These are phyloP conservation scores for Trichoderma oligosporum DNA, from an alignment of 2,329 filamentous ascomycete genomes.

Conservation along the genomic window DNA sequence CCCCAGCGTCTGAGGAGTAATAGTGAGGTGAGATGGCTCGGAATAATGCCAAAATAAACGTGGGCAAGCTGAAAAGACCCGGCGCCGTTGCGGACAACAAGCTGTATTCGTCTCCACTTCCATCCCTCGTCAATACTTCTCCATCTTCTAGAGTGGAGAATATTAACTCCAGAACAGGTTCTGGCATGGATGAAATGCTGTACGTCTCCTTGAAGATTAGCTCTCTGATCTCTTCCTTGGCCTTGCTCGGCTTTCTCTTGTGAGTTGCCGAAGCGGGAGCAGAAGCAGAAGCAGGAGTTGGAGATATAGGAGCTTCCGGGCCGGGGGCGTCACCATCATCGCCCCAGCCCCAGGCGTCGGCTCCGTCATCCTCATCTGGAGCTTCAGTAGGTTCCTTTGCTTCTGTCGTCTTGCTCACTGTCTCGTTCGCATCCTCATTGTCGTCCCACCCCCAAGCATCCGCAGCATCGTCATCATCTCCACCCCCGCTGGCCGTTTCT, in stretches of 20 bases:
- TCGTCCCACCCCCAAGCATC: slow-evolving; percentile 71
- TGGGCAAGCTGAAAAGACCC: slow-evolving; percentile 68
- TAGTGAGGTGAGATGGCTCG: slow-evolving; percentile 71
- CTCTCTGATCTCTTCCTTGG: slow-evolving; percentile 50
- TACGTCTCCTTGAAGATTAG: slow-evolving; percentile 82
- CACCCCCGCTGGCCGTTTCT: slow-evolving; percentile 70
- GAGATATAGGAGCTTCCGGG: slow-evolving; percentile 20
- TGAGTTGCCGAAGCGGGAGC: slow-evolving; percentile 9
- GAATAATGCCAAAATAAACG: slow-evolving; percentile 72
- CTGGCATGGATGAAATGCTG: slow-evolving; percentile 81
- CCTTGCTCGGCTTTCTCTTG: slow-evolving; percentile 18
- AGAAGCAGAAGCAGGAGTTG: slow-evolving; percentile 7
- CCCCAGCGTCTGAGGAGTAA: slow-evolving; percentile 59
- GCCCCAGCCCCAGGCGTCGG: slow-evolving; percentile 83
- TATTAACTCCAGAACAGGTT: slow-evolving; percentile 68
- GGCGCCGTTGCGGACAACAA: slow-evolving; percentile 64
- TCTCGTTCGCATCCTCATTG: slow-evolving; percentile 41
- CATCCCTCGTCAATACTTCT: slow-evolving; percentile 54
- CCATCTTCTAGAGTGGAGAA: slow-evolving; percentile 57
- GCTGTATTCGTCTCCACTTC: slow-evolving; percentile 47
- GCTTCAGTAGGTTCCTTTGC: slow-evolving; percentile 13
- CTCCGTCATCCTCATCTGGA: slow-evolving; percentile 40
- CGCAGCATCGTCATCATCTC: slow-evolving; percentile 60
- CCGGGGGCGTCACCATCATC: slow-evolving; percentile 53
- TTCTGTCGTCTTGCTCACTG: slow-evolving; percentile 15